phyloP scores from a whole-genome alignment of 306 rosid genomes.

The Trichosanthes cucumerina region DNA sequence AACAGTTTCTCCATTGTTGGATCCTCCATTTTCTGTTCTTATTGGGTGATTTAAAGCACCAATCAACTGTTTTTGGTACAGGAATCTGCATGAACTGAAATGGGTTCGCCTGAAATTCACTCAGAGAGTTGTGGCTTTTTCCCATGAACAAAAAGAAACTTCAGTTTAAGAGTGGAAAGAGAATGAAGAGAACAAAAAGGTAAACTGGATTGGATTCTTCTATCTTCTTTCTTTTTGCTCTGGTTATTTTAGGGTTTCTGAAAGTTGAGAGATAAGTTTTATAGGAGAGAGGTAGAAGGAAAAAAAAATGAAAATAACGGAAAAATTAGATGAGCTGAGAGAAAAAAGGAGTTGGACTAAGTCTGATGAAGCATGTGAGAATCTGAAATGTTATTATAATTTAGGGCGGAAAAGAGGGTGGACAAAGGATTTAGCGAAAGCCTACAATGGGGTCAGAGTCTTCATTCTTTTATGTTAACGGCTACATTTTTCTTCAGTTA shows the following conservation, averaged over 20 bases:
- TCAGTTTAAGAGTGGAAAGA: background rate
- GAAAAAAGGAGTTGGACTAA: background rate
- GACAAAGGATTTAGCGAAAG: background rate
- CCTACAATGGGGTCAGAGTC: background rate
- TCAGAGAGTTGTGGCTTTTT: background rate
- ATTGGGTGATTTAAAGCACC: background rate
- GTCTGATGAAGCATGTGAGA: background rate
- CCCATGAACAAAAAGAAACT: conserved; percentile 4
- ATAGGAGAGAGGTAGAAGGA: background rate
- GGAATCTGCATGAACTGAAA: conserved; percentile 17
- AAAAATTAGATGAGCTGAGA: background rate
- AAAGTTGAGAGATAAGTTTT: conserved; percentile 5
- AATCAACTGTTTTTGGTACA: background rate
- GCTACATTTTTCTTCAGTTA: conserved; percentile 3
- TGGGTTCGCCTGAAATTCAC: conserved; percentile 10
- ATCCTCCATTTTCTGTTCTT: conserved; percentile 3
- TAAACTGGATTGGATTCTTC: background rate
- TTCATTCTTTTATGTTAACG: background rate
- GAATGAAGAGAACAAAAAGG: background rate
- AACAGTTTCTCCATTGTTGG: background rate
- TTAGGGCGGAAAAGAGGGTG: background rate
- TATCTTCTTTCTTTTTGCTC: background rate
- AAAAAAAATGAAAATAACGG: background rate
- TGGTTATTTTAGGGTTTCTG: conserved; percentile 3
- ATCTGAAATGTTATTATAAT: background rate